phyloP scores from a whole-genome alignment of 2,329 filamentous ascomycete genomes.

The Pseudogymnoascus sp. region DNA sequence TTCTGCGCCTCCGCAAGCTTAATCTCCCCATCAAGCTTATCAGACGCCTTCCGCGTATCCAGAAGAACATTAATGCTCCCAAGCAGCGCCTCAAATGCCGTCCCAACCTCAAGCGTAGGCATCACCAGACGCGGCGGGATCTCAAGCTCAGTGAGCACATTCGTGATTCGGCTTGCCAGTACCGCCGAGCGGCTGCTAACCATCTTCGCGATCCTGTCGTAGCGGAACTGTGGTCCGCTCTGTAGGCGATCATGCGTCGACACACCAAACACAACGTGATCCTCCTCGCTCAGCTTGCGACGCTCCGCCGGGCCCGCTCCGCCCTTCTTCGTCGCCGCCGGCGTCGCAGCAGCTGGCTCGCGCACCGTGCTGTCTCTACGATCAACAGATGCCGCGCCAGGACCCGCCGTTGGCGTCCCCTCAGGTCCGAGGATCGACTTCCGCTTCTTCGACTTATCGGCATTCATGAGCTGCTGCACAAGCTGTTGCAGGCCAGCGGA shows the following conservation, averaged over 20 bases:
- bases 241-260: slow-evolving; percentile 76
- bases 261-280: slow-evolving; percentile 76
- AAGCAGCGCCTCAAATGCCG: slow-evolving; percentile 63
- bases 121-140: slow-evolving; percentile 63
- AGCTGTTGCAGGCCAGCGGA: slow-evolving; percentile 72
- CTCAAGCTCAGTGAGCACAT: slow-evolving; percentile 63
- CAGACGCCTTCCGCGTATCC: slow-evolving; percentile 64
- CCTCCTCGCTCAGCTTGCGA: slow-evolving; percentile 63
- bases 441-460: slow-evolving; percentile 84
- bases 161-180: slow-evolving; percentile 67
- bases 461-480: slow-evolving; percentile 71
- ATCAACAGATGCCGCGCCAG: slow-evolving; percentile 27
- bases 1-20: slow-evolving; percentile 51
- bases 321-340: slow-evolving; percentile 31
- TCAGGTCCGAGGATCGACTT: slow-evolving; percentile 60
- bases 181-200: slow-evolving; percentile 69
- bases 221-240: slow-evolving; percentile 82
- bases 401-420: slow-evolving; percentile 35
- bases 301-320: slow-evolving; percentile 40
- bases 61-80: slow-evolving; percentile 59
- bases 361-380: slow-evolving; percentile 29
- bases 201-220: slow-evolving; percentile 70
- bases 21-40: slow-evolving; percentile 69
- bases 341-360: slow-evolving; percentile 28
- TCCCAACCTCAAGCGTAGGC: slow-evolving; percentile 64